Conservation (phyloP, 192 early-diverging fungal species). For the Spizellomyces sp. region DNA sequence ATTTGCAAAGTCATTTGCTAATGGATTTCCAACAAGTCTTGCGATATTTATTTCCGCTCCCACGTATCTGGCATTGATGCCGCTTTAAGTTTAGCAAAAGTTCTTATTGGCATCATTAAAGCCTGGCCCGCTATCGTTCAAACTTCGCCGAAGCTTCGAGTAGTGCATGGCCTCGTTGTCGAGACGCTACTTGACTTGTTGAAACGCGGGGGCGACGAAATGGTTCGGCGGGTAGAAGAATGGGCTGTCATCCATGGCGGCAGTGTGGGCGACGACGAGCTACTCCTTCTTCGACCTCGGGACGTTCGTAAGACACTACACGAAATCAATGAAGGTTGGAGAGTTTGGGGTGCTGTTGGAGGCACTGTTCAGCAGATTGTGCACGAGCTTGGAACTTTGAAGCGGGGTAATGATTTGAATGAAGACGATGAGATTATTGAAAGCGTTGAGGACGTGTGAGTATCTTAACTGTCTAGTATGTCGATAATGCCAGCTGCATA, state of each 20-base stretch:
- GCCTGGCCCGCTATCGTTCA: conserved; percentile 26
- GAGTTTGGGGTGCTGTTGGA: conserved; percentile 40
- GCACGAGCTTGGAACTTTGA: conserved; percentile 20
- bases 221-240: conserved; percentile 17
- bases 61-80: conserved; percentile 24
- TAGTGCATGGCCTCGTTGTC: conserved; percentile 25
- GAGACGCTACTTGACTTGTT: conserved; percentile 13
- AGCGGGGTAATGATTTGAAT: conserved; percentile 2
- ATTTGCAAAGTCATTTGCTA: too few relatives aligned
- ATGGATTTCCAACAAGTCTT: too few relatives aligned
- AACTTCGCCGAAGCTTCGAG: neutral
- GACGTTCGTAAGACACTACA: conserved; percentile 12
- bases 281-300: neutral
- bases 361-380: conserved; percentile 37
- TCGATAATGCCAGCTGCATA: neutral
- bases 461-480: conserved; percentile 7
- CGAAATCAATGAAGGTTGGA: conserved; percentile 41
- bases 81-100: conserved; percentile 30
- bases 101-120: conserved; percentile 28
- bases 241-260: conserved; percentile 31
- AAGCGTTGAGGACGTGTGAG: conserved; percentile 34
- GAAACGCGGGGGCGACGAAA: conserved; percentile 14
- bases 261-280: conserved; percentile 14
- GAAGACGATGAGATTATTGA: conserved; percentile 34
- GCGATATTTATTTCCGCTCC: conserved; percentile 17